Evolutionary conservation across 2,329 filamentous ascomycete species (phyloP), one percentile per base, ranked within the genome.

Genomic region (Microcyclospora pomicola): DNA sequence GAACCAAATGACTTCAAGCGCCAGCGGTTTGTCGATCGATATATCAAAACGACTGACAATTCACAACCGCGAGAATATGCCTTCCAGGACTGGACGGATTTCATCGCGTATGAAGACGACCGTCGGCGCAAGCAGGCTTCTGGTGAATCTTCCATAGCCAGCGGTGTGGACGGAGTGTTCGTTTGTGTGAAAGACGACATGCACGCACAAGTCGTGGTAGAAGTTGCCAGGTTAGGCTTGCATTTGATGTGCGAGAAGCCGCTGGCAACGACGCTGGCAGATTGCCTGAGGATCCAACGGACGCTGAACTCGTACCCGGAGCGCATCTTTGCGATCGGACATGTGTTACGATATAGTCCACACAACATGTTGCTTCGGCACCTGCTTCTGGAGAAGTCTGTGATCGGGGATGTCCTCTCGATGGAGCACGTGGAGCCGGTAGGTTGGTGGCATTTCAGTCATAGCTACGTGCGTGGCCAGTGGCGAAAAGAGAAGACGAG

Each of bases 221-320:
- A 75, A 1, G 68, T 94, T 37, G 79, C 82, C 1, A 73, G 73
- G 10, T 62, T 66, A 55, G 72, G 67, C 2, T 63, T 95, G 34
- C 86, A 95, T 58, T 76, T 96, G 46, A 82, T 95, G 69, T 92
- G 86, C 58, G 91, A 98, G 67, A 98, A 98, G 63, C 91, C 91
- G 2, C 64, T 98, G 38, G 84, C 86, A 0, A 85, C 84, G 15
- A 80, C 74, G 0, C 64, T 96, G 19, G 59, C 69, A 13, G 85
- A 91, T 50, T 95, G 86, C 54, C 64, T 94, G 28, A 68, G 67
- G 32, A 88, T 93, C 51, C 53, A 55, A 34, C 48, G 50, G 42
- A 51, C 53, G 7, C 42, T 53, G 31, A 39, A 37, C 47, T 29
- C 39, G 13, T 33, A 45, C 15, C 45, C 50, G 9, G 48, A 49